Conservation (phyloP, 2,329 filamentous ascomycete genomes). For the Epichloe gansuensis region DNA sequence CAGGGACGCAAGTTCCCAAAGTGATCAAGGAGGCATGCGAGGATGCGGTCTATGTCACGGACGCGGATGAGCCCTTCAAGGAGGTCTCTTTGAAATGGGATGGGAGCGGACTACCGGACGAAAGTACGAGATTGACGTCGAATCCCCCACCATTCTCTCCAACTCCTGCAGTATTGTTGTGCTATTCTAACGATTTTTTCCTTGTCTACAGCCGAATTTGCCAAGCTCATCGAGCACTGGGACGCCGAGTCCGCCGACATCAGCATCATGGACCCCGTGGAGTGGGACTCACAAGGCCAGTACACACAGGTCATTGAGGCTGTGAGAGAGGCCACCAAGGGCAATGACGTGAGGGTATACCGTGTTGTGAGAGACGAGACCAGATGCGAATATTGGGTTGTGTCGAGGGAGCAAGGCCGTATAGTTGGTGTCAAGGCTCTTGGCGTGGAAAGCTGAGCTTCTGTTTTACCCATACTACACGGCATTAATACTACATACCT, state of each 20-base stretch:
- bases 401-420: slow-evolving; percentile 48
- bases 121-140: slow-evolving; percentile 35
- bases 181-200: not conserved
- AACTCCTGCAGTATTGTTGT: not conserved
- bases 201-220: slow-evolving; percentile 49
- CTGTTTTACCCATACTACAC: no score
- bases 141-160: not conserved
- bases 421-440: slow-evolving; percentile 69
- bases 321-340: slow-evolving; percentile 48
- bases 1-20: slow-evolving; percentile 46
- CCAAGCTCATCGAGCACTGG: slow-evolving; percentile 49
- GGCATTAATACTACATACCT: no score
- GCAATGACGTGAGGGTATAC: slow-evolving; percentile 64
- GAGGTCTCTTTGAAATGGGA: slow-evolving; percentile 55
- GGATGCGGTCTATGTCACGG: slow-evolving; percentile 58
- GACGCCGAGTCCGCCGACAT: slow-evolving; percentile 42
- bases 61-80: slow-evolving; percentile 77
- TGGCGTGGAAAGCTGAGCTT: slow-evolving; percentile 47
- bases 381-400: slow-evolving; percentile 67
- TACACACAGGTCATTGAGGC: slow-evolving; percentile 59
- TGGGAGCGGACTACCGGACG: slow-evolving; percentile 42
- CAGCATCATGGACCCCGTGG: slow-evolving; percentile 50
- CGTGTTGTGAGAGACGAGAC: slow-evolving; percentile 49
- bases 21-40: slow-evolving; percentile 37
- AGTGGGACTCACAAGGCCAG: slow-evolving; percentile 61